Evolutionary conservation across 2,329 filamentous ascomycete genomes (phyloP).

Genomic region (Exophiala mesophila): DNA sequence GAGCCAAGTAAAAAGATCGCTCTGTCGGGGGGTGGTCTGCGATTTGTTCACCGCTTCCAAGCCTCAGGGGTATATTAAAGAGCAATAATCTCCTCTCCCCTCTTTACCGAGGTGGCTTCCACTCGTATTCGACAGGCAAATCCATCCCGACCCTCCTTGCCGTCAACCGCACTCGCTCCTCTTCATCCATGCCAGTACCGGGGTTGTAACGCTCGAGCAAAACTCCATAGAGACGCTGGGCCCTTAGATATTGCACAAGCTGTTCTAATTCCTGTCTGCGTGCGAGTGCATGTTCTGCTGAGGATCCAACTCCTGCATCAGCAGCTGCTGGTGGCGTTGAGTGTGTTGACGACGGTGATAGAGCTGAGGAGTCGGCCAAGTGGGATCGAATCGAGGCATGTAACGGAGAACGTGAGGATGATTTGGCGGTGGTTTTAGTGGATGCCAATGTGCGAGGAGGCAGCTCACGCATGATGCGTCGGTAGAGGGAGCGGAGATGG

Average conservation of each 20-base stretch:
- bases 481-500: slow-evolving; percentile 72
- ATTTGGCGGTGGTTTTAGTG: slow-evolving; percentile 16
- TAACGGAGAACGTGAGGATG: slow-evolving; percentile 51
- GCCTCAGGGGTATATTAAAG: no score
- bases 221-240: slow-evolving; percentile 78
- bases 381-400: slow-evolving; percentile 64
- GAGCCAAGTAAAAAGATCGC: no score
- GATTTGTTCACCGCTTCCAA: no score
- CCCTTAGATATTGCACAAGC: slow-evolving; percentile 70
- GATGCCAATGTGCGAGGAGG: slow-evolving; percentile 58
- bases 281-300: slow-evolving; percentile 26
- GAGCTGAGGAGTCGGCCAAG: slow-evolving; percentile 44
- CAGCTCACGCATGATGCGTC: slow-evolving; percentile 81
- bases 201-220: slow-evolving; percentile 91
- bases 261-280: slow-evolving; percentile 61
- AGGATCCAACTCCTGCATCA: no score
- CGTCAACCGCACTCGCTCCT: slow-evolving; percentile 75
- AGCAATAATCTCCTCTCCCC: no score
- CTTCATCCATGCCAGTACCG: slow-evolving; percentile 79
- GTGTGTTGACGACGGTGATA: slow-evolving; percentile 27
- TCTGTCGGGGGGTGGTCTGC: no score
- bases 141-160: slow-evolving; percentile 88
- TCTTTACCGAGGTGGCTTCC: slow-evolving; percentile 9
- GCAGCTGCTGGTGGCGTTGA: no score
- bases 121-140: slow-evolving; percentile 60